Evolutionary conservation across 78 protist species (phyloP), one percentile per base, ranked within the genome.

Genomic region (Dictyostelium capitatum): DNA sequence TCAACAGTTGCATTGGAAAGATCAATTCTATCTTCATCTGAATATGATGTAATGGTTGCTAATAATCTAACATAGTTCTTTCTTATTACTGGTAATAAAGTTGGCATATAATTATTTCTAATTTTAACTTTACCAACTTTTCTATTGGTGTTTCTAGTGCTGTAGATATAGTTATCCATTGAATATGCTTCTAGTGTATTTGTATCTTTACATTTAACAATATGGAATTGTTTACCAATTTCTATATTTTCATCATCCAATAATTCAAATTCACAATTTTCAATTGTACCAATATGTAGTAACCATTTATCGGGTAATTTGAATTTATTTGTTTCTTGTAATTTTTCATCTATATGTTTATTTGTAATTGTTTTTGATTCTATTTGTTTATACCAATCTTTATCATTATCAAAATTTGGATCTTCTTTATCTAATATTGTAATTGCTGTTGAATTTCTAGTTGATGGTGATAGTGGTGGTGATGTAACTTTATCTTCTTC

Each of bases 331-430:
- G 43, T 37, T 2, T 37, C 43, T 37, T 37, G 43, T 37, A 37
- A 37, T 37, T 37, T 37, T 37, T 37, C 43, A 37, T 37, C 43
- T 37, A 37, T 37, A 37, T 37, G 43, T 37, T 37, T 2, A 37
- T 37, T 37, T 37, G 43, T 37, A 37, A 37, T 37, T 37, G 43
- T 37, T 37, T 37, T 37, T 37, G 43, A 37, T 37, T 59, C n/a
- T 23, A 59, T 59, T 23, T 23, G n/a, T n/a, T 59, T 59, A 59
- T 59, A 59, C 69, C 69, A 59, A 9, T 59, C 69, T 59, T 59
- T 23, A 23, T 59, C 69, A 59, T 59, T 59, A 59, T 59, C 69
- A 10, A 14, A 23, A 59, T 59, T 59, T 59, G 69, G 69, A 59
- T 59, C 69, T 23, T 59, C 59, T 53, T 14, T 53, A 15, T 53